These are phyloP conservation scores for Dendrocalamus sinicus DNA, from an alignment of 176 grass and related monocot genomes.

Conservation along the genomic window DNA sequence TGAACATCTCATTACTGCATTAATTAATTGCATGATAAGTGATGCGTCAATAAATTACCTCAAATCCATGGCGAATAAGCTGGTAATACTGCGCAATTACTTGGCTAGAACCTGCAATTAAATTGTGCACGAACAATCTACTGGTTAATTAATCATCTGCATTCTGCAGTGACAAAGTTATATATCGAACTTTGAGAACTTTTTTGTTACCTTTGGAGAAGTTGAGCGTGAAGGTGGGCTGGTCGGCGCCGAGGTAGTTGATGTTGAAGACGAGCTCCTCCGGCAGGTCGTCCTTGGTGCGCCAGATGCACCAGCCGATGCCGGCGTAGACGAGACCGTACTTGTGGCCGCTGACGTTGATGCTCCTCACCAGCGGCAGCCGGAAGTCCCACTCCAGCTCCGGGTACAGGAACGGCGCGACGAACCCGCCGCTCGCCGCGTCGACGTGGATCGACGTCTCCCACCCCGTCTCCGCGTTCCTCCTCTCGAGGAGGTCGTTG, in stretches of 20 bases:
- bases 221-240: constrained; percentile 95
- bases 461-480: constrained; percentile 55
- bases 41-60: no score
- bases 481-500: constrained; percentile 76
- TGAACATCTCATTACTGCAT: no score
- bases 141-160: no score
- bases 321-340: constrained; percentile 93
- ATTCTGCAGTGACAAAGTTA: no score
- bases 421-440: constrained; percentile 85
- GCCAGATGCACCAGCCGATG: constrained; percentile 81
- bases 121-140: no score
- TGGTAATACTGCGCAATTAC: no score
- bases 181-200: no score
- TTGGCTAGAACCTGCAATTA: no score
- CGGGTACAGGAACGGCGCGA: constrained; percentile 86
- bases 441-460: constrained; percentile 87
- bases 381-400: constrained; percentile 92
- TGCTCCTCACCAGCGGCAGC: constrained; percentile 83
- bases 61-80: no score
- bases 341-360: constrained; percentile 98
- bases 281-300: constrained; percentile 68
- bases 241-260: constrained; percentile 92
- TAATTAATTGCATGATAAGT: no score
- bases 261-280: constrained; percentile 97
- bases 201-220: constrained; percentile 73